Conservation (phyloP, 306 rosid genomes). For the Notholithocarpus densiflorus region DNA sequence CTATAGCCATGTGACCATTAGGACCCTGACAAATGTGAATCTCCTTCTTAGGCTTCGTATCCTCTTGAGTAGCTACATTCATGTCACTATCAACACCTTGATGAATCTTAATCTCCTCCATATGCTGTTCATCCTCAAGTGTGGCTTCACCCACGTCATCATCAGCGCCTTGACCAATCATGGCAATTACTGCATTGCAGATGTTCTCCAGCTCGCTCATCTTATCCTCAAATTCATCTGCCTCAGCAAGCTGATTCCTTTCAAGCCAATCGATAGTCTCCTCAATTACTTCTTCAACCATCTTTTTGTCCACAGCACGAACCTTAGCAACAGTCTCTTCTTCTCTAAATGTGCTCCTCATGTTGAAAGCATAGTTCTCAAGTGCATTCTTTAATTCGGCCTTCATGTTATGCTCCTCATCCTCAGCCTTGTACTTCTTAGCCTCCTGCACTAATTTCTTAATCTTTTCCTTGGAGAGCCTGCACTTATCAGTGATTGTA, state of each 20-base stretch:
- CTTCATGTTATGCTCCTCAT: constrained; percentile 21
- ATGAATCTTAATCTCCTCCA: no score
- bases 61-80: no score
- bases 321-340: constrained; percentile 47
- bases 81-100: no score
- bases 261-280: constrained; percentile 39
- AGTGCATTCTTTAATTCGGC: constrained; percentile 47
- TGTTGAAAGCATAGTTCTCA: constrained; percentile 47
- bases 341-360: constrained; percentile 50
- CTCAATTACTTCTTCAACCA: constrained; percentile 48
- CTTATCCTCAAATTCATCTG: constrained; percentile 1
- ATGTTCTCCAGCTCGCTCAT: background rate
- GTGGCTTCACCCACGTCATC: no score
- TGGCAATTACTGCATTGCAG: background rate
- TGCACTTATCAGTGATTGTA: constrained; percentile 36
- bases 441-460: constrained; percentile 42
- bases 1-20: no score
- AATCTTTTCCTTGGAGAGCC: constrained; percentile 34
- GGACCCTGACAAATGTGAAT: no score
- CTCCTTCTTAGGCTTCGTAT: no score
- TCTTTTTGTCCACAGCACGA: constrained; percentile 42
- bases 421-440: no score
- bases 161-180: background rate
- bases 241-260: background rate
- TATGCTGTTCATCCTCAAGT: no score